Evolutionary conservation across 345 rosid genomes (phyloP), one percentile per base, ranked within the genome.

Genomic region (Eucalyptus erythrocorys): DNA sequence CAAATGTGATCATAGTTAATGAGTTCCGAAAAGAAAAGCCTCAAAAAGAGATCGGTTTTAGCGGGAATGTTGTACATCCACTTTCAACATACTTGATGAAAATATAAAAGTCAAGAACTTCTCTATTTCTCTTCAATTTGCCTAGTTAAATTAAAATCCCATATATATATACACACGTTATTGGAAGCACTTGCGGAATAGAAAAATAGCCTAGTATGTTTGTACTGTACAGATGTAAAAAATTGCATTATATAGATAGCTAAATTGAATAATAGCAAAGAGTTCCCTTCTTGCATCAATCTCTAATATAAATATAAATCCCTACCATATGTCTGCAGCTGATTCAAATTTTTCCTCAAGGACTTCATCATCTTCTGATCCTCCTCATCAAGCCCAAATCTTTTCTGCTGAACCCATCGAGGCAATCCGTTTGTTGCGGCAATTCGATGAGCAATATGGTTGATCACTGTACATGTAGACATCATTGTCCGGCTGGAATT

Each of bases 401-500:
- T 37, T 86, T 50, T 81, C 85, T 32, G 10, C 88, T 89, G 79
- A 91, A 91, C n/a, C 93, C 92, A 57, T 93, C 93, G 88, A 91
- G 47, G 45, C 91, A n/a, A 91, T 89, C 89, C 66, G 82, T 66
- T 89, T 85, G 27, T 89, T 86, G 32, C 90, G 89, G 88, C 94
- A 92, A 13, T 91, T 88, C 40, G 42, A 48, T 15, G 93, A 90
- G 88, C 95, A 93, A 90, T 91, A 92, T 32, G 94, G 92, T 22
- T 87, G 32, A 43, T n/a, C 87, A 91, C 88, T 88, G n/a, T 92
- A 93, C 91, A 92, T 92, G 86, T 85, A 90, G 21, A 91, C 49
- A 17, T 90, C 85, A 6, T 34, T 79, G 15, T 40, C n/a, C 42
- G 45, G 16, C 1, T 80, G 21, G 13, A 92, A 76, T 80, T 79